Evolutionary conservation across 345 rosid genomes (phyloP).

Genomic region (Rhizophora mangle): DNA sequence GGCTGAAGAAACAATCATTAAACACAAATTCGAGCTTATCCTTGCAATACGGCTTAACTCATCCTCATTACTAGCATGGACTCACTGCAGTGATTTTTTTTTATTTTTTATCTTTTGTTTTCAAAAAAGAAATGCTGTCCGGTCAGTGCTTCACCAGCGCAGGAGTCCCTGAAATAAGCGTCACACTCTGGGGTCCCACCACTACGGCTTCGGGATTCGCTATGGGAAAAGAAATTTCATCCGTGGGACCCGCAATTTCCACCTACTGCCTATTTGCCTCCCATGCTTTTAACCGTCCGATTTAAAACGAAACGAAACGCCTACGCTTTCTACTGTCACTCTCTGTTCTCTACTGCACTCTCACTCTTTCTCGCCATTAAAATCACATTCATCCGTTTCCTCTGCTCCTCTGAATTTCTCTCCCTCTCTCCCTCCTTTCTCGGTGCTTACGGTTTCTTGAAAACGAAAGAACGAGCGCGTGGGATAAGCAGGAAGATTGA

Average conservation of each 20-base stretch:
- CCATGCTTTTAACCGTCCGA: neutral
- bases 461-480: neutral
- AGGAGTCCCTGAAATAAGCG: too few species aligned
- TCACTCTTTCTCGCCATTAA: neutral
- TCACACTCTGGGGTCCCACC: neutral
- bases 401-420: neutral
- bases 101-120: too few species aligned
- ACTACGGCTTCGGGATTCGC: neutral
- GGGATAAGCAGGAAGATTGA: neutral
- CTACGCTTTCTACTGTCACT: neutral
- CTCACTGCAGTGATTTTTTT: too few species aligned
- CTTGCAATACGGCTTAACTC: too few species aligned
- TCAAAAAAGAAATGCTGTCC: too few species aligned
- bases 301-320: neutral
- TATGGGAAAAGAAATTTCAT: neutral
- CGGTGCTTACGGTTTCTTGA: too few species aligned
- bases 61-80: too few species aligned
- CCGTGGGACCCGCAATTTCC: neutral
- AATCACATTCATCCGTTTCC: neutral
- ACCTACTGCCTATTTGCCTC: neutral
- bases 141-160: too few species aligned
- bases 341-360: neutral
- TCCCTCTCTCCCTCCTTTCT: too few species aligned
- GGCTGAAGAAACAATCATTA: too few species aligned
- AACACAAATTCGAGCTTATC: too few species aligned